Percentiles rank a stretch among this genome's conserved stretches.
Conservation (phyloP, 768 basidiomycete species). For the Pholiota microspora region DNA sequence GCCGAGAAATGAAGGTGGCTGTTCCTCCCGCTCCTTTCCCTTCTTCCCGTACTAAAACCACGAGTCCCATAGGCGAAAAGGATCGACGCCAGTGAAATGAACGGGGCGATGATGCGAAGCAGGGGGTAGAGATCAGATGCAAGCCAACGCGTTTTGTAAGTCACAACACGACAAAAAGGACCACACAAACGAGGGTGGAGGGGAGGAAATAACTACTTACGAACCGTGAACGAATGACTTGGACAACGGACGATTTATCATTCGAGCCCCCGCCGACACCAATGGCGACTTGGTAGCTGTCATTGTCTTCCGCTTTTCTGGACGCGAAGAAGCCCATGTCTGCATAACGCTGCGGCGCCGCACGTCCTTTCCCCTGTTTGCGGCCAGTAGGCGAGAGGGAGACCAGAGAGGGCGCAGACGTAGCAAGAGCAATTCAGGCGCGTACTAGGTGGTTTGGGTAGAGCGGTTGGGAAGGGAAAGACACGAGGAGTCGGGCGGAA, state of each 20-base stretch:
- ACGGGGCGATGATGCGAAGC: slow-evolving; percentile 1
- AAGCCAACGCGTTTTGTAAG: slow-evolving; percentile 5
- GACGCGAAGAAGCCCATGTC: slow-evolving; percentile 56
- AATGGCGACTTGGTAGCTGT: slow-evolving; percentile 28
- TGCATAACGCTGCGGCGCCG: slow-evolving; percentile 31
- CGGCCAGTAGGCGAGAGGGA: not conserved
- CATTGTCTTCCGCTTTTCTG: slow-evolving; percentile 42
- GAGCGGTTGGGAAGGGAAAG: slow-evolving; percentile 2
- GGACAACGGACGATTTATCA: slow-evolving; percentile 46
- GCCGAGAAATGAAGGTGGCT: slow-evolving; percentile 29
- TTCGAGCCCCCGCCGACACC: slow-evolving; percentile 19
- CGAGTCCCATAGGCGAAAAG: slow-evolving; percentile 8
- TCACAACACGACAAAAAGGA: not conserved
- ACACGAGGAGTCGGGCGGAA: not conserved
- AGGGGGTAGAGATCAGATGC: slow-evolving; percentile 9
- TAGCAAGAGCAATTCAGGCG: slow-evolving; percentile 1
- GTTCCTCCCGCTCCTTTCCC: slow-evolving; percentile 52
- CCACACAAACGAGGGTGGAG: slow-evolving; percentile 3
- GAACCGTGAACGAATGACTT: slow-evolving; percentile 61
- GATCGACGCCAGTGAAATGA: slow-evolving; percentile 15
- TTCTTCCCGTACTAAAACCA: slow-evolving; percentile 53
- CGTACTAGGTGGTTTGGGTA: slow-evolving; percentile 2
- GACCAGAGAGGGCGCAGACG: not conserved
- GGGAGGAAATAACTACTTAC: too few species aligned
- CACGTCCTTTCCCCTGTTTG: not conserved